Percentiles rank a stretch among this genome's conserved stretches.
Evolutionary conservation across 192 early-diverging fungal genomes (phyloP).

Genomic region (Gigaspora rosea): DNA sequence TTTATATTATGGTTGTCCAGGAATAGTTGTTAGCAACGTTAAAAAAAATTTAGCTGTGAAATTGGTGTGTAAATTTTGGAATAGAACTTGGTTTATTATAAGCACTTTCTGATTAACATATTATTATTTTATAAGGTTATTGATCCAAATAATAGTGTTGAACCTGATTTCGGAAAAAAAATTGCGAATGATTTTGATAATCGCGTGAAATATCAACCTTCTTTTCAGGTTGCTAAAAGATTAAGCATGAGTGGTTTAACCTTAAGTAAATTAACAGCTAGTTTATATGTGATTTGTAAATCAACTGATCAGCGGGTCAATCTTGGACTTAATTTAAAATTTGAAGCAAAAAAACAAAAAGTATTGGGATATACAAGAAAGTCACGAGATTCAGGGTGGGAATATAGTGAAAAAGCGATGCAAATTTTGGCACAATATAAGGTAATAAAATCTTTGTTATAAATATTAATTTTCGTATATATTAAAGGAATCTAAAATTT

Average conservation of each 20-base stretch:
- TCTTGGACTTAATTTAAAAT: slow-evolving; percentile 89
- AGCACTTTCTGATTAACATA: too few species aligned
- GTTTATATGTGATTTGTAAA: slow-evolving; percentile 67
- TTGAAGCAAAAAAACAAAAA: slow-evolving; percentile 83
- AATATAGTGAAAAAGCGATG: slow-evolving; percentile 80
- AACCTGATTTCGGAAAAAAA: slow-evolving; percentile 53
- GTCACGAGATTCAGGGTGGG: slow-evolving; percentile 71
- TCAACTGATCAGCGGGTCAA: slow-evolving; percentile 61
- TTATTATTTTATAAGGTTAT: neutral
- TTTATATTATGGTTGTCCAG: slow-evolving; percentile 71
- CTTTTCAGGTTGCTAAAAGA: slow-evolving; percentile 67
- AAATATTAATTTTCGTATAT: too few species aligned
- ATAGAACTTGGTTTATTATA: too few species aligned
- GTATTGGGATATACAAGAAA: slow-evolving; percentile 89
- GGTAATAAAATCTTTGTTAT: neutral
- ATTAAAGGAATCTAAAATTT: neutral
- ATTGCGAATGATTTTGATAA: slow-evolving; percentile 42
- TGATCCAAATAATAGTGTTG: slow-evolving; percentile 25
- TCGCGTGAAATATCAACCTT: slow-evolving; percentile 42
- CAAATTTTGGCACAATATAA: slow-evolving; percentile 75
- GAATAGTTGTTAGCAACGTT: slow-evolving; percentile 64
- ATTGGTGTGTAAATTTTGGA: slow-evolving; percentile 25
- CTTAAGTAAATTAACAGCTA: slow-evolving; percentile 85
- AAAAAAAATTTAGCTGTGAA: slow-evolving; percentile 47
- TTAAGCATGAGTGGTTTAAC: slow-evolving; percentile 64